Percentiles rank a stretch among this genome's conserved stretches.
Evolutionary conservation across 2,329 filamentous ascomycete genomes (phyloP).

Genomic region (Fusarium cyanostomum): DNA sequence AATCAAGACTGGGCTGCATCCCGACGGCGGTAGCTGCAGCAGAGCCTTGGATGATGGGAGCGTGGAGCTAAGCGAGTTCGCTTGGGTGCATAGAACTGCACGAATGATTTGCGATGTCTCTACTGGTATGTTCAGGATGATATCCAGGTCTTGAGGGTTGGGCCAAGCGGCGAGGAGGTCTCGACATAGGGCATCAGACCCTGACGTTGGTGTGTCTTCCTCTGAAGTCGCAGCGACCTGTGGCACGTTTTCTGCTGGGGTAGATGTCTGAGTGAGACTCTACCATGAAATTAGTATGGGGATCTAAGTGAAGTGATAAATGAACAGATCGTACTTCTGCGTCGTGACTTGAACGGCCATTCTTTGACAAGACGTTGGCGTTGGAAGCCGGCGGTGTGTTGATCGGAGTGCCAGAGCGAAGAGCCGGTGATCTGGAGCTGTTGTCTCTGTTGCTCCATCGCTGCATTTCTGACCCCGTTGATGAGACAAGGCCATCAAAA

Average conservation of each 20-base stretch:
- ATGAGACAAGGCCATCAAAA: not conserved
- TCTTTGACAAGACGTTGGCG: not conserved
- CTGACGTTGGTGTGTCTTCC: not conserved
- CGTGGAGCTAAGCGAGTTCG: not conserved
- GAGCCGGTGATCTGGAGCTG: not conserved
- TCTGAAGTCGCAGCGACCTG: not conserved
- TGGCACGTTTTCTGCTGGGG: not conserved
- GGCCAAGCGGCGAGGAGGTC: constrained; percentile 53
- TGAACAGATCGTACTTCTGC: not conserved
- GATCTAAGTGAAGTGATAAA: accelerated
- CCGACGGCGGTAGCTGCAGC: constrained; percentile 37
- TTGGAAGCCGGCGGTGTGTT: not conserved
- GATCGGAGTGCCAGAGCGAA: not conserved
- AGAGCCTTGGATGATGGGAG: constrained; percentile 42
- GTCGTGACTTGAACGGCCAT: not conserved
- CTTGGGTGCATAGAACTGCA: constrained; percentile 47
- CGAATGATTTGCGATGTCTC: constrained; percentile 48
- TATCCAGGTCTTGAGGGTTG: constrained; percentile 47
- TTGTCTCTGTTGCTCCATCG: not conserved
- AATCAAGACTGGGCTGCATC: constrained; percentile 53
- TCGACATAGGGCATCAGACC: constrained; percentile 39
- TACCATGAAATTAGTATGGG: not conserved
- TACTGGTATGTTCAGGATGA: constrained; percentile 47
- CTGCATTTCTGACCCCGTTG: not conserved
- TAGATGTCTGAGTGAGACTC: not conserved